Evolutionary conservation across 208 protist genomes (phyloP), one percentile per base, ranked within the genome.

Genomic region (Acanthamoeba lenticulata): DNA sequence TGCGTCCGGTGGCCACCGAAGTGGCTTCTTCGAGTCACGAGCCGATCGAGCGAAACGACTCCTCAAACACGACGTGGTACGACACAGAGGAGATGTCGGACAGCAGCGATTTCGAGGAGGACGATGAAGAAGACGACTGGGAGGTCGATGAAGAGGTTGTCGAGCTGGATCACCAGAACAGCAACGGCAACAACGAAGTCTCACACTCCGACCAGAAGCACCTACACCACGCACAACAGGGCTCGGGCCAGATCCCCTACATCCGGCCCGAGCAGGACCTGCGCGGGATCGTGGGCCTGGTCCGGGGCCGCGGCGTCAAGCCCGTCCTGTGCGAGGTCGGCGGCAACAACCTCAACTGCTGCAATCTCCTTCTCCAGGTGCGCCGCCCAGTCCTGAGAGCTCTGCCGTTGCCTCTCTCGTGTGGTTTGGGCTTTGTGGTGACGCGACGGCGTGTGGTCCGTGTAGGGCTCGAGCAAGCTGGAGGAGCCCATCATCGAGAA

Each of bases 401-500:
- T 13, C 1, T 13, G 52, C 52, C 52, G 47, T 52, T 19, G 47
- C 15, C 47, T 52, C 47, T 19, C 47, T 52, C 47, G 15, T 19
- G 47, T 52, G 47, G 15, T 5, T 52, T 5, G 47, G 19, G 47
- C 47, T 9, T 9, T 0, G 29, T 40, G 11, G 17, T 60, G 47
- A 60, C 19, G 11, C 24, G n/a, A 79, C 36, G 9, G 36, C 17
- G 36, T 88, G 9, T 29, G 24, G 11, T 74, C 7, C 36, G 6
- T 0, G 5, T 21, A 89, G 81, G 81, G 81, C n/a, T 36, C n/a
- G 32, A 65, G 81, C 81, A 89, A 62, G 32, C 81, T 89, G 6
- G 81, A 89, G 52, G 81, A 89, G 52, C 81, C 81, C 5, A 89
- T 89, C 52, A 40, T 89, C 7, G 81, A 89, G 81, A 89, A 89